phyloP scores from a whole-genome alignment of 495 filamentous ascomycete species.

The Tuber aestivum region DNA sequence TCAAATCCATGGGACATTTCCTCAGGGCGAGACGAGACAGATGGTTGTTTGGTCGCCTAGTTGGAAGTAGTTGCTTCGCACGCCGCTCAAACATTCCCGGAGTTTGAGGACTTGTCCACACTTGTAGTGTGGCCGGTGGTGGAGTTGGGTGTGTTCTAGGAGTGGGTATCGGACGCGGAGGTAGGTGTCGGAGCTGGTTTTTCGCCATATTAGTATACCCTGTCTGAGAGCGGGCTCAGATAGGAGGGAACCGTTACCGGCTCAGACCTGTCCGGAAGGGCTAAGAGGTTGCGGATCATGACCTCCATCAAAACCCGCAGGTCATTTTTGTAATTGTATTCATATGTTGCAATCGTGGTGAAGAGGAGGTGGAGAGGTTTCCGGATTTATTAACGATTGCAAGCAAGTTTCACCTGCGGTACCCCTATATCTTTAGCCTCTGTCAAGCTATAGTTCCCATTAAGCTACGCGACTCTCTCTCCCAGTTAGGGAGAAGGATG shows the following conservation, averaged over 20 bases:
- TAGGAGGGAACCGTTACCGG: constrained; percentile 42
- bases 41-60: constrained; percentile 86
- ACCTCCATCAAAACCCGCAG: constrained; percentile 83
- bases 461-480: constrained; percentile 51
- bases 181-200: constrained; percentile 71
- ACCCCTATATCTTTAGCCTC: constrained; percentile 33
- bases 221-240: neutral
- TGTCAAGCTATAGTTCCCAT: neutral
- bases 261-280: constrained; percentile 73
- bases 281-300: too few relatives aligned
- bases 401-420: too few relatives aligned
- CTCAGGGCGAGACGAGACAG: constrained; percentile 73
- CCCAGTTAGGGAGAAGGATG: constrained; percentile 89
- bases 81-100: constrained; percentile 59
- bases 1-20: constrained; percentile 73
- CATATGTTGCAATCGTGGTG: constrained; percentile 80
- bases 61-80: constrained; percentile 70
- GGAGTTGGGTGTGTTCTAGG: constrained; percentile 91
- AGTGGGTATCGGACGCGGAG: constrained; percentile 92
- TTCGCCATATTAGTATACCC: neutral
- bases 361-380: constrained; percentile 94
- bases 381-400: too few relatives aligned
- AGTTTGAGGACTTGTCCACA: constrained; percentile 72
- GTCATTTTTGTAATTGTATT: constrained; percentile 98
- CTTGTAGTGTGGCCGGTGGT: constrained; percentile 81